Evolutionary conservation across 148 eudicot species (phyloP), one percentile per base, ranked within the genome.

Genomic region (Chenopodium formosanum): DNA sequence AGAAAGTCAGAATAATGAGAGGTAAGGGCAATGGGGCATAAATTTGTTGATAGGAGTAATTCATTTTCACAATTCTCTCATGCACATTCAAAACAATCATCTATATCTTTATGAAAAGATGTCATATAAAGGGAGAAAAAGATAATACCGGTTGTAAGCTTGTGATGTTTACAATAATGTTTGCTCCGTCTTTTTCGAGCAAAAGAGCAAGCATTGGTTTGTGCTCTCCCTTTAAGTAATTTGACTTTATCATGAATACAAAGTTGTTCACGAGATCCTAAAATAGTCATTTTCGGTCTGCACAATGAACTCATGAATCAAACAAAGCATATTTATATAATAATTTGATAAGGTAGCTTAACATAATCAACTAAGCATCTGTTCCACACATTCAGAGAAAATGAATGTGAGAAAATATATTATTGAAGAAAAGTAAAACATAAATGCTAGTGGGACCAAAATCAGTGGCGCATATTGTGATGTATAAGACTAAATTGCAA

Each of bases 221-320:
- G 99, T 85, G 93, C 87, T 86, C 85, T 92, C 76, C 99, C 99
- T 70, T 79, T 91, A 73, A 94, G 98, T 81, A 85, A 86, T 80
- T 93, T 89, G 78, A 96, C 98, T 77, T 88, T 88, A 17, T 94
- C 94, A 74, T 96, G 98, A 82, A 96, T 96, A 92, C 99, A 96
- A 77, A 94, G 82, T 73, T 96, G 99, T 87, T 96, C 99, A 29
- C 99, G 95, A 80, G 99, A 96, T 84, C 99, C 99, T 84, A 96
- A 81, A n/a, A 92, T 89, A 63, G 88, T 90, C 99, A 96, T 96
- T 87, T 91, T 96, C 75, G 98, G 99, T 90, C 99, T 96, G 92
- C 88, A 85, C 58, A 70, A 46, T 60, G 67, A 65, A 72, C 13
- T 52, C 7, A 64, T 9, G 23, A 2, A 84, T 77, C 23, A 46